Percentiles rank a stretch among this genome's conserved stretches.
These are phyloP conservation scores for Penicillium fuscoglaucum DNA, from an alignment of 2,329 filamentous ascomycete genomes.

Conservation along the genomic window DNA sequence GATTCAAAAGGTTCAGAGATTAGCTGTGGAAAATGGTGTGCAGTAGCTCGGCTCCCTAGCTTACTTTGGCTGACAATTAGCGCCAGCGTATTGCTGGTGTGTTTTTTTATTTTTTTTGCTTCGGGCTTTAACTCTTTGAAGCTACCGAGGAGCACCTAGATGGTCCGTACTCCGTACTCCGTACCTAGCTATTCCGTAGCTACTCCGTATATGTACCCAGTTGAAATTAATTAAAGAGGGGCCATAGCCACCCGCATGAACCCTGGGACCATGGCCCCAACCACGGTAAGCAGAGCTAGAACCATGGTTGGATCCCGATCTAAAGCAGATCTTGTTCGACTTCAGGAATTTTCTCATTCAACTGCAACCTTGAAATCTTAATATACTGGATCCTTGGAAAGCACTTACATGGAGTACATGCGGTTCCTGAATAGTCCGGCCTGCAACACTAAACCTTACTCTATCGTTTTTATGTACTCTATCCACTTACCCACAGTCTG, in stretches of 20 bases:
- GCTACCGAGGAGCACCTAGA: not conserved
- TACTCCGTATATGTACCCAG: not conserved
- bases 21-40: slow-evolving; percentile 1
- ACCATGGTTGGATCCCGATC: slow-evolving; percentile 5
- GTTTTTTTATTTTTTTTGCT: not conserved
- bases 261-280: not conserved
- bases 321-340: slow-evolving; percentile 1
- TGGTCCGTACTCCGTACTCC: not conserved
- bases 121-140: not conserved
- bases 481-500: slow-evolving; percentile 1
- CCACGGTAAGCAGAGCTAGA: not conserved
- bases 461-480: not conserved
- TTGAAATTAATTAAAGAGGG: not conserved
- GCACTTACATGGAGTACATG: not conserved
- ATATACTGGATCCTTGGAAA: not conserved
- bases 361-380: slow-evolving; percentile 1
- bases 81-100: not conserved
- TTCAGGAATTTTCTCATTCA: not conserved
- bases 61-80: slow-evolving; percentile 3
- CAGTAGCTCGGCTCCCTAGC: slow-evolving; percentile 7
- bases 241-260: not conserved
- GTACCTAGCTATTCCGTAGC: no score
- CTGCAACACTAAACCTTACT: slow-evolving; percentile 8
- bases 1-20: not conserved
- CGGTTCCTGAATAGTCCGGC: not conserved